Evolutionary conservation across 2,329 filamentous ascomycete genomes (phyloP).

Genomic region (Epichloe sibirici): DNA sequence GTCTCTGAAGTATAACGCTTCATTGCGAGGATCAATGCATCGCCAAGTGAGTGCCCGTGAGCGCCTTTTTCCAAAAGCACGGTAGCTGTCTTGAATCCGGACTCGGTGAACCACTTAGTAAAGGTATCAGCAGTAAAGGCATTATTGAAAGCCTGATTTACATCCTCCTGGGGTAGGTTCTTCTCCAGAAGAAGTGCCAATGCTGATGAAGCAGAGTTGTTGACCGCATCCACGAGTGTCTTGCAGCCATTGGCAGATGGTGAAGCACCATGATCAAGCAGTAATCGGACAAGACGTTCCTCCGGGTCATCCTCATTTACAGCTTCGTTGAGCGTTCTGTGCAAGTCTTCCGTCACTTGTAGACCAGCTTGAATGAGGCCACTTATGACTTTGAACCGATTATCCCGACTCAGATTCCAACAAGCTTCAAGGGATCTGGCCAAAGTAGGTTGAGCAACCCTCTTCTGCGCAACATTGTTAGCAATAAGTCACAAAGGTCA

Average conservation of each 20-base stretch:
- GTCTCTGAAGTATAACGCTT: constrained; percentile 27
- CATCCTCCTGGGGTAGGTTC: constrained; percentile 29
- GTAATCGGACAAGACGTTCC: constrained; percentile 31
- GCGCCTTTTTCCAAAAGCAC: constrained; percentile 39
- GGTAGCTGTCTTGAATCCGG: constrained; percentile 33
- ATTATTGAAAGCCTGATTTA: constrained; percentile 31
- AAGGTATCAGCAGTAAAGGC: constrained; percentile 31
- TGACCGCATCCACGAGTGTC: constrained; percentile 36
- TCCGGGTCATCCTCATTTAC: constrained; percentile 42
- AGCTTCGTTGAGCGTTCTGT: constrained; percentile 37
- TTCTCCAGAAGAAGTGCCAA: constrained; percentile 30
- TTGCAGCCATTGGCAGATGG: constrained; percentile 39
- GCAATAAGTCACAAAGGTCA: background rate
- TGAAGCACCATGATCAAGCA: constrained; percentile 40
- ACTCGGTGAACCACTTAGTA: constrained; percentile 32
- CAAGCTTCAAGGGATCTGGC: constrained; percentile 39
- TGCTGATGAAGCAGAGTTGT: constrained; percentile 24
- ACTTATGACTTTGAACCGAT: constrained; percentile 33
- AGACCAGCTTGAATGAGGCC: constrained; percentile 42
- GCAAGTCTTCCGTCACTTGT: constrained; percentile 33
- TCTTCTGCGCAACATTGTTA: constrained; percentile 22
- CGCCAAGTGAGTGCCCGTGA: constrained; percentile 30
- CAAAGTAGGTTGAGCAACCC: constrained; percentile 34
- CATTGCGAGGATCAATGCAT: constrained; percentile 34
- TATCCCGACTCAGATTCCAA: constrained; percentile 37